Base-by-base conservation (phyloP, 305 asterid species). In the Fraxinus ornus region DNA sequence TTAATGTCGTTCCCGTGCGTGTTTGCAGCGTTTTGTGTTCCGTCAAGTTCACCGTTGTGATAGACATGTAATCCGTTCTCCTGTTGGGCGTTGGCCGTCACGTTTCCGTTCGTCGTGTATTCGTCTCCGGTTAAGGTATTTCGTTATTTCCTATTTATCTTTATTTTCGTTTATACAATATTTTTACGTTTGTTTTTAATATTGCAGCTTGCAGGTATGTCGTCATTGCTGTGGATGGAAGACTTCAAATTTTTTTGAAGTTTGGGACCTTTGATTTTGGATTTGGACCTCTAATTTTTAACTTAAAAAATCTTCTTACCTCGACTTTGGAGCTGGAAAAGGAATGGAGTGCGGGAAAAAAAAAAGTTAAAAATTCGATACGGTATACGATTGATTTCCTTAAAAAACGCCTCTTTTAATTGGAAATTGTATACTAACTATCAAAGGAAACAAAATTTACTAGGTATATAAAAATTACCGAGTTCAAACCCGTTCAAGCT, bases 11-110 rank as follows among this genome's bases (percentile, higher is more conserved):
- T 66, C 36, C 33, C 37, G 49, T 47, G 60, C 68, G 79, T 36
- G 85, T 21, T 78, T 76, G 84, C 90, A 82, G 89, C 86, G 66
- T 62, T 78, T 76, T 74, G 84, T 47, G 75, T 30, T 70, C 41
- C 5, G 41, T 70, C 24, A 21, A 32, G 24, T 33, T 76, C 24
- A 55, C 82, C 78, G 86, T 83, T 75, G 22, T 52, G 64, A 17
- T 52, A 15, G 41, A 70, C 41, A 19, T 47, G 12, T 3, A 55
- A 12, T 76, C 76, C 47, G 81, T 79, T 15, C 83, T 32, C 10
- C 83, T 1, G 30, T 84, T 21, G 66, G 73, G 68, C 77, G 85
- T 84, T 21, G 66, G 73, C 75, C 77, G 85, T 71, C 60, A 28
- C 15, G 47, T 80, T 79, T 47, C 71, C 32, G 68, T 76, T 66